These are phyloP conservation scores for Candida hungchunana DNA, from an alignment of 805 yeast genomes.

Conservation along the genomic window DNA sequence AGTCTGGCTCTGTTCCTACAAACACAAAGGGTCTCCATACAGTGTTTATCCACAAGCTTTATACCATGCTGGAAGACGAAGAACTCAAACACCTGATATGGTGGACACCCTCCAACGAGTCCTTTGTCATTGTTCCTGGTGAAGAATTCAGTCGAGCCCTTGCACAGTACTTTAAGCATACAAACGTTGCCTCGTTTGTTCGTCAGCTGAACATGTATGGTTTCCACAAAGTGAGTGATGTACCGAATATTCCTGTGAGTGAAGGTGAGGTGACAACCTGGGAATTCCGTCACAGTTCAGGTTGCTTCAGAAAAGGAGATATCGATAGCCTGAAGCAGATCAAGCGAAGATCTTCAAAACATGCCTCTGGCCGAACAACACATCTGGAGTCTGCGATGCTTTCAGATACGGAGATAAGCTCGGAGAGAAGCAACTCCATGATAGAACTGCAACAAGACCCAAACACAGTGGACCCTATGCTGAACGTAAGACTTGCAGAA, in stretches of 20 bases:
- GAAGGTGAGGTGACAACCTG: slow-evolving; percentile 41
- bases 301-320: slow-evolving; percentile 78
- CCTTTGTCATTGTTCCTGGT: slow-evolving; percentile 78
- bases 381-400: slow-evolving; percentile 6
- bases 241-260: slow-evolving; percentile 3
- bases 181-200: slow-evolving; percentile 74
- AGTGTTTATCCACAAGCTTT: slow-evolving; percentile 83
- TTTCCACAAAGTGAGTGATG: slow-evolving; percentile 26
- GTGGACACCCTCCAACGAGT: slow-evolving; percentile 72
- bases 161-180: slow-evolving; percentile 69
- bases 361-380: slow-evolving; percentile 20
- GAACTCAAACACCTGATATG: slow-evolving; percentile 71
- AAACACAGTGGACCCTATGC: slow-evolving; percentile 19
- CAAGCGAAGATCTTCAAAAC: slow-evolving; percentile 65
- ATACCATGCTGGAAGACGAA: slow-evolving; percentile 83
- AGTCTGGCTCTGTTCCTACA: slow-evolving; percentile 14
- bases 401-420: slow-evolving; percentile 20
- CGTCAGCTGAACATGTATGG: slow-evolving; percentile 55
- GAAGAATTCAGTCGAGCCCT: slow-evolving; percentile 79
- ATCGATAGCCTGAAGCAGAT: slow-evolving; percentile 66
- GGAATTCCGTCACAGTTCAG: slow-evolving; percentile 88
- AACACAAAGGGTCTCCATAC: slow-evolving; percentile 35
- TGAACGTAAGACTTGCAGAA: slow-evolving; percentile 32
- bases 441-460: slow-evolving; percentile 13
- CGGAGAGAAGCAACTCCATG: slow-evolving; percentile 20